Evolutionary conservation across 78 protist species (phyloP).

Genomic region (Dictyostelium capitatum): DNA sequence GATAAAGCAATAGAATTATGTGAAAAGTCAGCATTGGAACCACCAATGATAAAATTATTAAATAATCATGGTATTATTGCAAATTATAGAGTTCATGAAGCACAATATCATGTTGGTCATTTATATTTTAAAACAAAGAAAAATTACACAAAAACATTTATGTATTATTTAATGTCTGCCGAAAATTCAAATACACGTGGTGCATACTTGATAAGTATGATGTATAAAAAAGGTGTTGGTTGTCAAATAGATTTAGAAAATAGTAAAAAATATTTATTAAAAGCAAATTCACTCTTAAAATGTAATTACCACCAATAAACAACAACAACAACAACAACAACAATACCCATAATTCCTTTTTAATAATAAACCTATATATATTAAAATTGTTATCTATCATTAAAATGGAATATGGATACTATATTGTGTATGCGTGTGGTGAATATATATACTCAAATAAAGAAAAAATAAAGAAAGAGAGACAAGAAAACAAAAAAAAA

Average conservation of each 20-base stretch:
- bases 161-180: slow-evolving; percentile 8
- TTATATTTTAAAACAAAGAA: slow-evolving; percentile 9
- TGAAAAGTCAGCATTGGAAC: slow-evolving; percentile 11
- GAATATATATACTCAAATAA: too few relatives aligned
- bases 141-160: not conserved
- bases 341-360: too few relatives aligned
- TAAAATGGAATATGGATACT: too few relatives aligned
- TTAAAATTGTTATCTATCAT: too few relatives aligned
- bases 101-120: slow-evolving; percentile 37
- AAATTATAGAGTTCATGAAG: slow-evolving; percentile 22
- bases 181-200: slow-evolving; percentile 4
- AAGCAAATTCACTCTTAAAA: not conserved
- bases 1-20: slow-evolving; percentile 28
- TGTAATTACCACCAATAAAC: not conserved
- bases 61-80: not conserved
- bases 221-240: slow-evolving; percentile 33
- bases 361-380: too few relatives aligned
- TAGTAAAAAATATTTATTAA: slow-evolving; percentile 19
- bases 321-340: too few relatives aligned
- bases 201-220: not conserved
- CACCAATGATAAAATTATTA: slow-evolving; percentile 23
- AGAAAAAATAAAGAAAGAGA: too few relatives aligned
- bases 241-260: slow-evolving; percentile 13
- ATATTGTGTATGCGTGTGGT: too few relatives aligned
- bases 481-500: too few relatives aligned